Conservation (phyloP, 495 filamentous ascomycete species). For the Podospora fimiseda region DNA sequence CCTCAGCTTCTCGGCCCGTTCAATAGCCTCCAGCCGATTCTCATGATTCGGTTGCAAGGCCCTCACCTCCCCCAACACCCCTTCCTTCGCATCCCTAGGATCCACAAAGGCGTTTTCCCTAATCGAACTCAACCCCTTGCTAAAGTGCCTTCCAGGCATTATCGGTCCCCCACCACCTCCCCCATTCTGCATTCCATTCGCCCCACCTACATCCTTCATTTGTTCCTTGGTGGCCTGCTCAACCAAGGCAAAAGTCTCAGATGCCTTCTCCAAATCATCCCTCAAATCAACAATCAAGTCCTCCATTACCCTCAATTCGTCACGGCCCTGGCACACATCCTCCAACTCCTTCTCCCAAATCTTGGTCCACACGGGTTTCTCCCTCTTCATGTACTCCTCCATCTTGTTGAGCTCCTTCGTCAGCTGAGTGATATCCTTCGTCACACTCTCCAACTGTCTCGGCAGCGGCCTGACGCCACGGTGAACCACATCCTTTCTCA, state of each 20-base stretch:
- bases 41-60: conserved; percentile 95
- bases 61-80: conserved; percentile 85
- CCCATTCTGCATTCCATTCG: conserved; percentile 34
- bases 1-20: conserved; percentile 81
- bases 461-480: conserved; percentile 90
- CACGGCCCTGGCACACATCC: conserved; percentile 88
- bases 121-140: conserved; percentile 49
- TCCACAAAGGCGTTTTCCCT: conserved; percentile 61
- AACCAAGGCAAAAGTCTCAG: conserved; percentile 85
- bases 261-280: conserved; percentile 90
- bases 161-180: conserved; percentile 11
- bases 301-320: conserved; percentile 89
- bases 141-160: conserved; percentile 44
- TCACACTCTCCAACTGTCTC: conserved; percentile 80
- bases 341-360: conserved; percentile 97
- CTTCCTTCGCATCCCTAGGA: conserved; percentile 77
- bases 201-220: conserved; percentile 57
- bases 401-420: conserved; percentile 90
- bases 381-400: conserved; percentile 80
- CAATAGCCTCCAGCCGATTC: conserved; percentile 85
- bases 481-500: conserved; percentile 92
- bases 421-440: conserved; percentile 75
- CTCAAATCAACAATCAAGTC: conserved; percentile 86
- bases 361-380: conserved; percentile 96
- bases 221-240: conserved; percentile 97